Percentiles rank a stretch among this genome's conserved stretches.
Evolutionary conservation across 768 basidiomycete species (phyloP).

Genomic region (Lentinula detonsa): DNA sequence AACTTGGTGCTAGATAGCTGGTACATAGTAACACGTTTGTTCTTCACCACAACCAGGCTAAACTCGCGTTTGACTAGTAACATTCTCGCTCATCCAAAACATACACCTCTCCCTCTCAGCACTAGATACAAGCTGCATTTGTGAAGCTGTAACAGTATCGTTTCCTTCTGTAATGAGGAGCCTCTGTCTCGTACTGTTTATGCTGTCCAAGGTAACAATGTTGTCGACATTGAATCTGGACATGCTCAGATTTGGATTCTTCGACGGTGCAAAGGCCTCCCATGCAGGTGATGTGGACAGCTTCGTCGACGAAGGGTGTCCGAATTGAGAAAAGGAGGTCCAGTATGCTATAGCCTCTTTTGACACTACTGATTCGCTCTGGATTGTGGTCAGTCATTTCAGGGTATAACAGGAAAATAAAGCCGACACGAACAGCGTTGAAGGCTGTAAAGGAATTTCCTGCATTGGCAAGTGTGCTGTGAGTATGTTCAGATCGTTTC

Average conservation of each 20-base stretch:
- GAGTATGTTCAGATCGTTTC: background rate
- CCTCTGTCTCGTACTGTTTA: slow-evolving; percentile 12
- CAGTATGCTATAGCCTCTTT: slow-evolving; percentile 36
- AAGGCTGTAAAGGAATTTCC: slow-evolving; percentile 29
- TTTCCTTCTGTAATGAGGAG: slow-evolving; percentile 21
- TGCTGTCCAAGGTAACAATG: background rate
- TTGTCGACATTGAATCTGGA: background rate
- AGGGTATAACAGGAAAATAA: background rate
- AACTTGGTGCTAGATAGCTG: too few relatives aligned
- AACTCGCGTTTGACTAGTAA: slow-evolving; percentile 22
- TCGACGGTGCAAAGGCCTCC: slow-evolving; percentile 14
- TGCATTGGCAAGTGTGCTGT: slow-evolving; percentile 24
- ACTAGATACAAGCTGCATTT: slow-evolving; percentile 22
- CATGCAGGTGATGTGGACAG: slow-evolving; percentile 19
- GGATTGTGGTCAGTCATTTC: background rate
- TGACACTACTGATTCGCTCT: slow-evolving; percentile 32
- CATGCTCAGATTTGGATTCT: background rate
- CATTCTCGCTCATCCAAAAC: slow-evolving; percentile 36
- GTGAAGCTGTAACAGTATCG: slow-evolving; percentile 17
- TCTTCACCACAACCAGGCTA: background rate
- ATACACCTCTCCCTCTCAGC: slow-evolving; percentile 27
- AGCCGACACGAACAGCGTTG: slow-evolving; percentile 22
- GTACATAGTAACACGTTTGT: too few relatives aligned
- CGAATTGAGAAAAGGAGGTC: slow-evolving; percentile 33
- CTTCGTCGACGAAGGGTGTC: slow-evolving; percentile 19